Evolutionary conservation across 202 grass and related monocot species (phyloP).

Genomic region (Carex arenaria): DNA sequence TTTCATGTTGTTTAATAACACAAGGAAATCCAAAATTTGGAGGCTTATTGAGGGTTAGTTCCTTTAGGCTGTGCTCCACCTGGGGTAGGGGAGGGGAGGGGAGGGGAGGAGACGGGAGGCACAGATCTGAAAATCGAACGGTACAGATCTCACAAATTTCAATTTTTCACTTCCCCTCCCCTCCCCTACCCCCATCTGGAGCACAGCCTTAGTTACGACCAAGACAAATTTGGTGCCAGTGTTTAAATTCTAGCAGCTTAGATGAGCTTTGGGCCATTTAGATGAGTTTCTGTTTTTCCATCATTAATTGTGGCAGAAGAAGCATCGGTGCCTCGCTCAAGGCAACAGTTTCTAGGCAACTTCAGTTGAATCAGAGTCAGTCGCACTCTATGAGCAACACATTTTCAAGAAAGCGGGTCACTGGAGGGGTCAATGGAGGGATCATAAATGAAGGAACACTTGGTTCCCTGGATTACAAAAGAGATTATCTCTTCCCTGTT

Average conservation of each 20-base stretch:
- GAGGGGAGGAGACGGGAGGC: too few relatives aligned
- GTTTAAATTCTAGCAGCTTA: neutral
- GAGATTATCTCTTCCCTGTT: slow-evolving; percentile 75
- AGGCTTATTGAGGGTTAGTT: neutral
- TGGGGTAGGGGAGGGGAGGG: too few relatives aligned
- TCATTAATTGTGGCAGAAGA: slow-evolving; percentile 50
- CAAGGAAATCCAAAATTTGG: neutral
- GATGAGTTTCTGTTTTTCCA: neutral
- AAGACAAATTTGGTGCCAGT: neutral
- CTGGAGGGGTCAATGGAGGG: slow-evolving; percentile 87
- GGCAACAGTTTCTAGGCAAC: slow-evolving; percentile 33
- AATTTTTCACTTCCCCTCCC: too few relatives aligned
- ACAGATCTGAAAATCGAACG: too few relatives aligned
- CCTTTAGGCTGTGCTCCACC: too few relatives aligned
- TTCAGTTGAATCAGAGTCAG: slow-evolving; percentile 32
- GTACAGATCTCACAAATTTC: too few relatives aligned
- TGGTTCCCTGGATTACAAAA: slow-evolving; percentile 60
- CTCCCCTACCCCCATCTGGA: too few relatives aligned
- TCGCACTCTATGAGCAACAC: slow-evolving; percentile 43
- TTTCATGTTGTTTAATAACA: slow-evolving; percentile 3
- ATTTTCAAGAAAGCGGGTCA: slow-evolving; percentile 64
- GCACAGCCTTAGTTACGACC: neutral
- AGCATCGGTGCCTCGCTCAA: slow-evolving; percentile 30
- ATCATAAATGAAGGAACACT: slow-evolving; percentile 86
- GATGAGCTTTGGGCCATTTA: neutral